phyloP scores from a whole-genome alignment of 2,329 filamentous ascomycete genomes.

The Phialophora tarda region DNA sequence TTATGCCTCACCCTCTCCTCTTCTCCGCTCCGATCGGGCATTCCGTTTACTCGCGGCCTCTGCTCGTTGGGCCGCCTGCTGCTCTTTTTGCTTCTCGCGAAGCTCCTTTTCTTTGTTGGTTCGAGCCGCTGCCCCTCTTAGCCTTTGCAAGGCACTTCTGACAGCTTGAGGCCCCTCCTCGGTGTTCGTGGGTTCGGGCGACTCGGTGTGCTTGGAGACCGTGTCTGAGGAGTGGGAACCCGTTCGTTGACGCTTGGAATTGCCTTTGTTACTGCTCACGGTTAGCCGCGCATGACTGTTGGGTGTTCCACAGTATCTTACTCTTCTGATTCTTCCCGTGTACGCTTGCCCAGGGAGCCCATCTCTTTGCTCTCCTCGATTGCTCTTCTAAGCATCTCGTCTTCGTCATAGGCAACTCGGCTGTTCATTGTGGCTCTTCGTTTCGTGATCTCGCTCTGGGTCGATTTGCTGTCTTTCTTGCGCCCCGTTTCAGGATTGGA shows the following conservation, averaged over 20 bases:
- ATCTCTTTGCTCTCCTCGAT: slow-evolving; percentile 88
- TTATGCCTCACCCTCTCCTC: slow-evolving; percentile 71
- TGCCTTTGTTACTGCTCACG: slow-evolving; percentile 67
- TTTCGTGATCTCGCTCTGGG: slow-evolving; percentile 68
- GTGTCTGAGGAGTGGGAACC: slow-evolving; percentile 74
- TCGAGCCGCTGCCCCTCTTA: slow-evolving; percentile 61
- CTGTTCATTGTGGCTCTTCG: slow-evolving; percentile 97
- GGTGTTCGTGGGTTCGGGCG: slow-evolving; percentile 55
- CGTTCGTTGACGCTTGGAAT: slow-evolving; percentile 81
- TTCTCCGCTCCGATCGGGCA: slow-evolving; percentile 77
- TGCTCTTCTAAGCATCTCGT: slow-evolving; percentile 82
- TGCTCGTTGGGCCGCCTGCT: slow-evolving; percentile 68
- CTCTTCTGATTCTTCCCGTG: slow-evolving; percentile 92
- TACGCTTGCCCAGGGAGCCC: slow-evolving; percentile 75
- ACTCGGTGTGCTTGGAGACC: slow-evolving; percentile 54
- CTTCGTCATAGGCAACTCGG: slow-evolving; percentile 92
- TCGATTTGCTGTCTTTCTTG: slow-evolving; percentile 55
- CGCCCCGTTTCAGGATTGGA: slow-evolving; percentile 49
- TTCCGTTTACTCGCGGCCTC: slow-evolving; percentile 82
- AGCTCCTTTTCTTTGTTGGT: slow-evolving; percentile 57
- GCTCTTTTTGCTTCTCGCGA: slow-evolving; percentile 65
- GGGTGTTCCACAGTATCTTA: slow-evolving; percentile 57
- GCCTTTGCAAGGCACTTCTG: slow-evolving; percentile 56
- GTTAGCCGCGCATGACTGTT: slow-evolving; percentile 1
- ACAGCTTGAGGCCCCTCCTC: slow-evolving; percentile 61